Percentiles rank a stretch among this genome's conserved stretches.
These are phyloP conservation scores for Nitzschia palea DNA, from an alignment of 108 stramenopile species.

Conservation along the genomic window DNA sequence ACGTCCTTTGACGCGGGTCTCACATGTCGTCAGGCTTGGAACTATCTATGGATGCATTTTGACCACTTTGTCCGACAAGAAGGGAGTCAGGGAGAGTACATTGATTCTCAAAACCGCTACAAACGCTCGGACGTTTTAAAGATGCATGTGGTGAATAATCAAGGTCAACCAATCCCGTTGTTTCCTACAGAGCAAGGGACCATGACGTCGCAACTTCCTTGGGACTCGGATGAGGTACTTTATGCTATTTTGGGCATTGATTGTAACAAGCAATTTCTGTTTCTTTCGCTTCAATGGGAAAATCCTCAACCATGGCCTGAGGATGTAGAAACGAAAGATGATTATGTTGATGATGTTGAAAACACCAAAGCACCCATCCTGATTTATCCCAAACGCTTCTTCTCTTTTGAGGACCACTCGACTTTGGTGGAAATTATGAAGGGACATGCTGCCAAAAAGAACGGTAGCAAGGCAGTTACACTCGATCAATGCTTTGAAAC, in stretches of 20 bases:
- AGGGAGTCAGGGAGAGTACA: not conserved
- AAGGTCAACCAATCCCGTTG: slow-evolving; percentile 22
- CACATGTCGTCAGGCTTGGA: slow-evolving; percentile 53
- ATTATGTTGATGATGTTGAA: not conserved
- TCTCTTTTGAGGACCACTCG: slow-evolving; percentile 27
- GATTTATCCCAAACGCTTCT: slow-evolving; percentile 29
- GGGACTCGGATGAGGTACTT: slow-evolving; percentile 29
- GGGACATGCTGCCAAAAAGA: slow-evolving; percentile 14
- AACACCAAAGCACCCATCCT: not conserved
- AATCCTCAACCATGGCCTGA: slow-evolving; percentile 2
- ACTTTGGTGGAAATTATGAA: slow-evolving; percentile 27
- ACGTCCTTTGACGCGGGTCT: slow-evolving; percentile 42
- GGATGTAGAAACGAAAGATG: not conserved
- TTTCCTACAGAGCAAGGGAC: slow-evolving; percentile 21
- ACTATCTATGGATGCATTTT: slow-evolving; percentile 49
- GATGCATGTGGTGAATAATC: slow-evolving; percentile 28
- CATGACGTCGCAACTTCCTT: slow-evolving; percentile 26
- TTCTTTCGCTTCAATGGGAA: slow-evolving; percentile 50
- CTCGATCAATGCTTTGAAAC: slow-evolving; percentile 77
- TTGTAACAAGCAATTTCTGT: slow-evolving; percentile 41
- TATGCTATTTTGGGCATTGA: slow-evolving; percentile 28
- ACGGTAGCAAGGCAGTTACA: slow-evolving; percentile 41
- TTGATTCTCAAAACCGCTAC: slow-evolving; percentile 10
- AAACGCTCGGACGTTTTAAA: slow-evolving; percentile 23
- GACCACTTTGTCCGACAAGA: slow-evolving; percentile 26